Base-by-base conservation (phyloP, 164 flowering plant genomes). In the Magnolia changhungtana region DNA sequence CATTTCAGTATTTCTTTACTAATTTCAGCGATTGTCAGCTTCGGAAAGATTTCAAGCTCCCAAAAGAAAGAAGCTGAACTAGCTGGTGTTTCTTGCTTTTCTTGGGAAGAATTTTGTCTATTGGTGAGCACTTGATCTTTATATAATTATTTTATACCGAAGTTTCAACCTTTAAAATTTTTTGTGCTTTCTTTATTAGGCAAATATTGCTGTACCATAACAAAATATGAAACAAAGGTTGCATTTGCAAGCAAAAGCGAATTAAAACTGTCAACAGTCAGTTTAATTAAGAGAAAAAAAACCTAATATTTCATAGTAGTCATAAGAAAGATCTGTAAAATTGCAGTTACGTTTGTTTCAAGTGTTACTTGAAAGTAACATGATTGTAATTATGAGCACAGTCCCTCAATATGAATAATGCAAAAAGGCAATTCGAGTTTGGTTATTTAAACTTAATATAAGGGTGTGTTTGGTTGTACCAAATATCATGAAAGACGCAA, bases 11-110 rank as follows among this genome's bases (percentile, higher is more conserved):
- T 23, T 63, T 50, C 19, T 45, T 63, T 82, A 68, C 70, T 78
- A 73, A 77, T 11, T 80, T 70, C 87, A 96, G 99, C 94, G 74
- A 91, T 96, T 81, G 95, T 96, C 73, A 94, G 99, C 86, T 96
- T 96, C 78, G 88, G 88, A 59, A 81, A 89, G 21, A 18, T 89
- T 66, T 78, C 93, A 2, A 79, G 83, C 77, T 70, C 74, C 9
- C 96, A 91, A 67, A 91, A 86, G 85, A 83, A 85, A 77, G 90
- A 95, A 87, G 93, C 94, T 67, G 92, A 92, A 69, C 86, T 87
- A 78, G 78, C 74, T 18, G 95, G 97, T 1, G 90, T 92, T 14
- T 82, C 89, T 78, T 90, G 93, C 85, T 94, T 85, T 83, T 86
- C 98, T 9, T 96, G 98, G 99, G 89, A 91, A 68, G 98, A 90